phyloP scores from a whole-genome alignment of 2,329 filamentous ascomycete species.

The Colletotrichum filicis region DNA sequence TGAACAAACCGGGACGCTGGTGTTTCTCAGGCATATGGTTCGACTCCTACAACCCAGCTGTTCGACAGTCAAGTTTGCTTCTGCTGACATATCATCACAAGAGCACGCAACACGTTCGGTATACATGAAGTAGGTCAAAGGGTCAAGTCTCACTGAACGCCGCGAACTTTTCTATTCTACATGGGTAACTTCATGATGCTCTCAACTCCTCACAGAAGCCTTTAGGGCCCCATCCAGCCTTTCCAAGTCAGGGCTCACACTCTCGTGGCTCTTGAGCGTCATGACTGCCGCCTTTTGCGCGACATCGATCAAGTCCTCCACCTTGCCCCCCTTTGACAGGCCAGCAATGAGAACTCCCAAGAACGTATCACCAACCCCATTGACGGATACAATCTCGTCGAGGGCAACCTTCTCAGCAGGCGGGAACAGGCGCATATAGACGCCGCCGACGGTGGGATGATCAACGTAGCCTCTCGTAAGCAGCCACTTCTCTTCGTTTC shows the following conservation, averaged over 20 bases:
- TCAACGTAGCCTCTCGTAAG: constrained; percentile 70
- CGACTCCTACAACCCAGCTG: too few species aligned
- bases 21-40: too few species aligned
- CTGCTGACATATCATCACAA: neutral
- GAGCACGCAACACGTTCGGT: neutral
- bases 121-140: neutral
- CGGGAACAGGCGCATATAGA: constrained; percentile 84
- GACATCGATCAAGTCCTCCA: constrained; percentile 75
- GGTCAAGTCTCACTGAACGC: neutral
- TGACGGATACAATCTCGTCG: constrained; percentile 84
- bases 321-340: constrained; percentile 68
- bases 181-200: neutral
- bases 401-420: constrained; percentile 68
- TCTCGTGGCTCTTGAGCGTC: constrained; percentile 79
- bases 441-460: constrained; percentile 71
- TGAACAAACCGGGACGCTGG: too few species aligned
- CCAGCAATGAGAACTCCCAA: constrained; percentile 86
- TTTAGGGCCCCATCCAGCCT: constrained; percentile 55
- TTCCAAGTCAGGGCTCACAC: constrained; percentile 72
- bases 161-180: neutral
- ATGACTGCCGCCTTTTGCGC: constrained; percentile 85
- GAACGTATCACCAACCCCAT: constrained; percentile 95
- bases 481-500: constrained; percentile 75
- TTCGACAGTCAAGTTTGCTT: too few species aligned
- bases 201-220: constrained; percentile 35